Percentiles rank a stretch among this genome's conserved stretches.
Conservation (phyloP, 2,329 filamentous ascomycete species). For the Monosporascus sp. region DNA sequence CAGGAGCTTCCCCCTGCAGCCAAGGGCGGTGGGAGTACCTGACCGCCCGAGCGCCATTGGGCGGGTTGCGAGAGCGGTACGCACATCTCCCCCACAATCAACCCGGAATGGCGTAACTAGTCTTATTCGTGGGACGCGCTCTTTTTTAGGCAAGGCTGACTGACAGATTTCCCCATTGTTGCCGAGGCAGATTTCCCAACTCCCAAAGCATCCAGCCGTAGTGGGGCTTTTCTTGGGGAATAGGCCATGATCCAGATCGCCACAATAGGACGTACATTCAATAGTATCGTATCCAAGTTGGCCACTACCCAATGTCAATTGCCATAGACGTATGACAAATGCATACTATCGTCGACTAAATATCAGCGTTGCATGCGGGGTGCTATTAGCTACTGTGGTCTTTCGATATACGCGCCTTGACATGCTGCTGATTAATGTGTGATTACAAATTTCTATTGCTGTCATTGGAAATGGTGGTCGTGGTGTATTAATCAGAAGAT, state of each 20-base stretch:
- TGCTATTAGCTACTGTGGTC: too few species aligned
- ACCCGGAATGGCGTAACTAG: neutral
- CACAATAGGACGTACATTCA: too few species aligned
- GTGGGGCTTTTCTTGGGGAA: neutral
- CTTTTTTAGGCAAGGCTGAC: neutral
- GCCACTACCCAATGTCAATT: too few species aligned
- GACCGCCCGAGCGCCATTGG: neutral
- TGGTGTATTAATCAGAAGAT: neutral
- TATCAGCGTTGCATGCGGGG: too few species aligned
- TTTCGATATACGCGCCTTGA: neutral
- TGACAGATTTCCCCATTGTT: neutral
- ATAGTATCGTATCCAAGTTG: too few species aligned
- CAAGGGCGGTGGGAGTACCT: too few species aligned
- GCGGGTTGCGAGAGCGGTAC: neutral
- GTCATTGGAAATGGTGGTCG: too few species aligned
- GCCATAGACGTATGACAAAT: neutral
- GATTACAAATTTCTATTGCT: neutral
- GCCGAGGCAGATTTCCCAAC: neutral
- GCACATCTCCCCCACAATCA: neutral
- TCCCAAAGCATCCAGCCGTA: neutral
- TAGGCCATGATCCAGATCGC: too few species aligned
- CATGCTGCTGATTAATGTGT: neutral
- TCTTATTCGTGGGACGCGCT: neutral
- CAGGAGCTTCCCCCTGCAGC: neutral
- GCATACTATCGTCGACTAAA: neutral